Conservation (phyloP, 2,329 filamentous ascomycete genomes). For the Fusarium anguioides region DNA sequence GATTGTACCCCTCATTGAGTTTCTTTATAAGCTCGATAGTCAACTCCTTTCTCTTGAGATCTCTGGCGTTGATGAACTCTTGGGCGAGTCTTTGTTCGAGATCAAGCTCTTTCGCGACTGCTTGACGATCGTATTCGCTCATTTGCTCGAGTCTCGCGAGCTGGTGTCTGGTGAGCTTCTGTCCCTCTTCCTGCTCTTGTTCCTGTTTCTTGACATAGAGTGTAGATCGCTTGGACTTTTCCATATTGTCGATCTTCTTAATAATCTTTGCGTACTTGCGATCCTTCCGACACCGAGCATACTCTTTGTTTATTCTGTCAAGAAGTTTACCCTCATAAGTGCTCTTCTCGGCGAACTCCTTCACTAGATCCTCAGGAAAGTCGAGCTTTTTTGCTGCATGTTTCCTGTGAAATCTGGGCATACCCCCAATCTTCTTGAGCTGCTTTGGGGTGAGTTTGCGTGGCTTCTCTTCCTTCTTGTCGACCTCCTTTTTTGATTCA, state of each 20-base stretch:
- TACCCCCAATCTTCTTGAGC: not conserved
- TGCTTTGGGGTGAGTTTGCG: not conserved
- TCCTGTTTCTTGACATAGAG: no score
- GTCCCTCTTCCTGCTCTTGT: no score
- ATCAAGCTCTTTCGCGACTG: not conserved
- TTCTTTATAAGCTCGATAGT: slow-evolving; percentile 1
- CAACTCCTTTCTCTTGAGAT: not conserved
- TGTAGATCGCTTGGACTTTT: not conserved
- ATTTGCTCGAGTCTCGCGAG: not conserved
- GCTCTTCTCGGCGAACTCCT: not conserved
- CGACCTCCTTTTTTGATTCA: not conserved
- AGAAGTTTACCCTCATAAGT: not conserved
- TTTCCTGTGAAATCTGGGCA: not conserved
- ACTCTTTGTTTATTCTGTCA: not conserved
- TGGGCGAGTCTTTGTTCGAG: not conserved
- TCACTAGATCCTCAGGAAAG: not conserved
- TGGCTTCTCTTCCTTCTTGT: not conserved
- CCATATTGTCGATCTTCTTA: not conserved
- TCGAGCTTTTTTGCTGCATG: not conserved
- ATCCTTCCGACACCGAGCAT: not conserved
- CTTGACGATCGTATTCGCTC: not conserved
- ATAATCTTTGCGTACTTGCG: not conserved
- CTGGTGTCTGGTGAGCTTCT: not conserved
- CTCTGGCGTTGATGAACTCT: slow-evolving; percentile 4
- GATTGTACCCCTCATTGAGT: not conserved